Conservation (phyloP, 768 basidiomycete genomes). For the Infundibulicybe gibba region DNA sequence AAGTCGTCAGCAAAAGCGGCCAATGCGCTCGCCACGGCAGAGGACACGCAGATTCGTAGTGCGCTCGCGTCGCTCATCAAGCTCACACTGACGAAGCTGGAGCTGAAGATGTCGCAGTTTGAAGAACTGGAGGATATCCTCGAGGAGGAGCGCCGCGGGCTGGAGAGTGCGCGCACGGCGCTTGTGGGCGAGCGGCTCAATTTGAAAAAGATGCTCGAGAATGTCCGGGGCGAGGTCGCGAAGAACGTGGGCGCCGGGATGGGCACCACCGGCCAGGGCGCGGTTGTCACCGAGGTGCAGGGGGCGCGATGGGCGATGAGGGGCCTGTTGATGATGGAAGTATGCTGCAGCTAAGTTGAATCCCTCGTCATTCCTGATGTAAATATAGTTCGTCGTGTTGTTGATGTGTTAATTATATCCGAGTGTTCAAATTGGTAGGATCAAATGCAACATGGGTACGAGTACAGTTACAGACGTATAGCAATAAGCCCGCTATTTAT, state of each 20-base stretch:
- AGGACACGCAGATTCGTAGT: slow-evolving; percentile 76
- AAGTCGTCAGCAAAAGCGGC: slow-evolving; percentile 88
- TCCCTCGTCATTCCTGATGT: not conserved
- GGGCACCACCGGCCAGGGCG: slow-evolving; percentile 60
- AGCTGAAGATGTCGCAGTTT: slow-evolving; percentile 92
- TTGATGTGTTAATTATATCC: no score
- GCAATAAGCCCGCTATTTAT: no score
- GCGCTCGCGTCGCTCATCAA: slow-evolving; percentile 84
- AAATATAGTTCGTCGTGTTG: no score
- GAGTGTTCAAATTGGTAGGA: no score
- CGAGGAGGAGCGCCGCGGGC: slow-evolving; percentile 81
- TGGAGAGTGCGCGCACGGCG: slow-evolving; percentile 80
- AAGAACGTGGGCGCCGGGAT: slow-evolving; percentile 38
- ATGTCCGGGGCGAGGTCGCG: slow-evolving; percentile 59
- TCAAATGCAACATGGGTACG: no score
- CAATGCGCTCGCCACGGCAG: slow-evolving; percentile 70
- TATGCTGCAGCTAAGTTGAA: slow-evolving; percentile 45
- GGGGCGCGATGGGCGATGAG: slow-evolving; percentile 38
- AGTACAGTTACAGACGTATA: no score
- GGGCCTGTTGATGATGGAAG: slow-evolving; percentile 57
- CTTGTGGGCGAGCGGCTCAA: slow-evolving; percentile 77
- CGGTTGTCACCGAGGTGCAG: slow-evolving; percentile 50
- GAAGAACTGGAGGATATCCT: slow-evolving; percentile 90
- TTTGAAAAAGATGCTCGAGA: slow-evolving; percentile 69
- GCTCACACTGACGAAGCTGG: slow-evolving; percentile 81